These are phyloP conservation scores for Linaria vulgaris DNA, from an alignment of 257 asterid species.

Conservation along the genomic window DNA sequence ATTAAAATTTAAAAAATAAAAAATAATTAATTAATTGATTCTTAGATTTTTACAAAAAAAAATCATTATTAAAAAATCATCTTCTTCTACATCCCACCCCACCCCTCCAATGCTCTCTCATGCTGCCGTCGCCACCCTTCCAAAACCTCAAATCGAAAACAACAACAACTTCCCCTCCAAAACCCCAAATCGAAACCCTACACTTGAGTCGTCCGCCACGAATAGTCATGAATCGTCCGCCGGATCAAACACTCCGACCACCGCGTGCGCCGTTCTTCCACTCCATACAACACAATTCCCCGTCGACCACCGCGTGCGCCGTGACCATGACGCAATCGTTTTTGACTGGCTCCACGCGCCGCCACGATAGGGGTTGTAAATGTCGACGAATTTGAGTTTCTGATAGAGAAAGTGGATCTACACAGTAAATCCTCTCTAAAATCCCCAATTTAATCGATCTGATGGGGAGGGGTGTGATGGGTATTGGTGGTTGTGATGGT, in stretches of 20 bases:
- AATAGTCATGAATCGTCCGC: constrained; percentile 59
- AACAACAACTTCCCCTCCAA: constrained; percentile 68
- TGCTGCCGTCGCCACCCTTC: too few relatives aligned
- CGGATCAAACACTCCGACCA: constrained; percentile 55
- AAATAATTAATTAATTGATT: too few relatives aligned
- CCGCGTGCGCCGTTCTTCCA: constrained; percentile 78
- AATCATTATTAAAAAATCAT: too few relatives aligned
- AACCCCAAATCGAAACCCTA: constrained; percentile 63
- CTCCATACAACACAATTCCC: constrained; percentile 72
- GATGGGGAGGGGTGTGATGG: too few relatives aligned
- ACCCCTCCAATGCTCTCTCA: too few relatives aligned
- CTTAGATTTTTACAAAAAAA: too few relatives aligned
- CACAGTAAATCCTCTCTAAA: too few relatives aligned
- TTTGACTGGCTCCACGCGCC: constrained; percentile 64
- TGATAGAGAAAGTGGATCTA: constrained; percentile 77
- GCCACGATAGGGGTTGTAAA: constrained; percentile 46
- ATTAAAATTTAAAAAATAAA: too few relatives aligned
- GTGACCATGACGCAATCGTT: constrained; percentile 92
- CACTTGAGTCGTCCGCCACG: constrained; percentile 52
- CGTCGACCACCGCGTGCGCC: constrained; percentile 68
- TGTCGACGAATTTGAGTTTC: constrained; percentile 69
- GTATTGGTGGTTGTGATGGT: too few relatives aligned
- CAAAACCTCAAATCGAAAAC: too few relatives aligned
- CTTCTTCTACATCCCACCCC: too few relatives aligned
- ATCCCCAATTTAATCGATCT: too few relatives aligned